phyloP scores from a whole-genome alignment of 2,329 filamentous ascomycete genomes.

The Juglanconis sp. region DNA sequence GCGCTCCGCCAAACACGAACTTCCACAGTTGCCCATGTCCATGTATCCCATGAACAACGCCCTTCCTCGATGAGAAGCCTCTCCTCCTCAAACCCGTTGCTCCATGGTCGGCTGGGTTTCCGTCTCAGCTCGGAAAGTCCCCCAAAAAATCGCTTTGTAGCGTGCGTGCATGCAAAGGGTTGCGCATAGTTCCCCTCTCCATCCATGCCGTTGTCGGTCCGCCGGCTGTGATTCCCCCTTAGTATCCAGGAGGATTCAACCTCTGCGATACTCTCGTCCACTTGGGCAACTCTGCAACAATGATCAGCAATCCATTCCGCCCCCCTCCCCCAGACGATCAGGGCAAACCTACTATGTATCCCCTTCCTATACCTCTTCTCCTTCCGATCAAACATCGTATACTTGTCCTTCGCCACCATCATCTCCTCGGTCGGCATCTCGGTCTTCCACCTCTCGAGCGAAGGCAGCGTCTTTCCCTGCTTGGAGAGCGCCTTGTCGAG shows the following conservation, averaged over 20 bases:
- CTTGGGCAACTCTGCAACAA: slow-evolving; percentile 69
- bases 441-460: slow-evolving; percentile 84
- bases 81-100: neutral
- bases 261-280: slow-evolving; percentile 96
- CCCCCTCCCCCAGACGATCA: neutral
- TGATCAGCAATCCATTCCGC: slow-evolving; percentile 16
- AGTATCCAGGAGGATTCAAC: slow-evolving; percentile 93
- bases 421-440: slow-evolving; percentile 96
- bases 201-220: neutral
- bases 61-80: neutral
- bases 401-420: slow-evolving; percentile 96
- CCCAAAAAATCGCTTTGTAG: neutral
- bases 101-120: too few species aligned
- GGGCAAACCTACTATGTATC: slow-evolving; percentile 75
- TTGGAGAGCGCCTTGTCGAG: slow-evolving; percentile 75
- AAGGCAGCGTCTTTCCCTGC: slow-evolving; percentile 68
- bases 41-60: neutral
- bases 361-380: slow-evolving; percentile 94
- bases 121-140: neutral
- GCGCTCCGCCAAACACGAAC: neutral
- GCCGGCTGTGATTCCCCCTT: slow-evolving; percentile 28
- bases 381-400: slow-evolving; percentile 96
- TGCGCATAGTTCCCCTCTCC: neutral
- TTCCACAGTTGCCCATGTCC: neutral
- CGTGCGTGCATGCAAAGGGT: neutral